These are phyloP conservation scores for Daedaleopsis sinensis DNA, from an alignment of 768 basidiomycete species.

Conservation along the genomic window DNA sequence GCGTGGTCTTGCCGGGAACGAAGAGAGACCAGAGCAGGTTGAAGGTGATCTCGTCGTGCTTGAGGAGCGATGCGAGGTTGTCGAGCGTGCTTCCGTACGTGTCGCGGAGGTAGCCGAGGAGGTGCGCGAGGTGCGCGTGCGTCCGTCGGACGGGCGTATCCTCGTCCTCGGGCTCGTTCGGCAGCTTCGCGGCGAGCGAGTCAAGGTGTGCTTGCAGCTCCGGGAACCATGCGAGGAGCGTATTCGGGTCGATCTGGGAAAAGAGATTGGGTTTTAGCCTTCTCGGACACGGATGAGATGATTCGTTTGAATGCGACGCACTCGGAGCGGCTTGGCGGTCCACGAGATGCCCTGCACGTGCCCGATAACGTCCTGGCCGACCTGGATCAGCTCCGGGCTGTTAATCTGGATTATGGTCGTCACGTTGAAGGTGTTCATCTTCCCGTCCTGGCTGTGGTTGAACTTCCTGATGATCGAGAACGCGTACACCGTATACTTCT, in stretches of 20 bases:
- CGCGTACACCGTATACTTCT: conserved; percentile 30
- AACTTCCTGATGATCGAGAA: conserved; percentile 32
- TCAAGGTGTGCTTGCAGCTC: conserved; percentile 48
- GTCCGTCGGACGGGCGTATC: conserved; percentile 39
- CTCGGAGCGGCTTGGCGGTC: conserved; percentile 60
- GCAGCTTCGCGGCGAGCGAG: conserved; percentile 36
- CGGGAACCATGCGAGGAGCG: conserved; percentile 56
- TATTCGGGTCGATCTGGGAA: conserved; percentile 54
- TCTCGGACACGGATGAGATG: not conserved
- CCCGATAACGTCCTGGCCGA: conserved; percentile 59
- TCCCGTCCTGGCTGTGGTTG: conserved; percentile 23
- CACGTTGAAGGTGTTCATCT: conserved; percentile 25
- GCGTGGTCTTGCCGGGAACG: conserved; percentile 50
- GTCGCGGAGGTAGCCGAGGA: conserved; percentile 50
- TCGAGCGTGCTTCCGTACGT: conserved; percentile 55
- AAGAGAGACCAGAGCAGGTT: conserved; percentile 60
- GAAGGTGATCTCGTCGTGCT: conserved; percentile 62
- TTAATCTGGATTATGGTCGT: conserved; percentile 49
- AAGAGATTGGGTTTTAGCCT: conserved; percentile 10
- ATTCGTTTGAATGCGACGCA: conserved; percentile 23
- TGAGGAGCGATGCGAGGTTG: conserved; percentile 49
- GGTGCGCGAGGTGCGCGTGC: conserved; percentile 50
- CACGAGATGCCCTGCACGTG: conserved; percentile 64
- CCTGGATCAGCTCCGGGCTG: conserved; percentile 58
- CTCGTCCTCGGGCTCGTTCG: conserved; percentile 43